Evolutionary conservation across 176 grass and related monocot genomes (phyloP).

Genomic region (Oryza meridionalis): DNA sequence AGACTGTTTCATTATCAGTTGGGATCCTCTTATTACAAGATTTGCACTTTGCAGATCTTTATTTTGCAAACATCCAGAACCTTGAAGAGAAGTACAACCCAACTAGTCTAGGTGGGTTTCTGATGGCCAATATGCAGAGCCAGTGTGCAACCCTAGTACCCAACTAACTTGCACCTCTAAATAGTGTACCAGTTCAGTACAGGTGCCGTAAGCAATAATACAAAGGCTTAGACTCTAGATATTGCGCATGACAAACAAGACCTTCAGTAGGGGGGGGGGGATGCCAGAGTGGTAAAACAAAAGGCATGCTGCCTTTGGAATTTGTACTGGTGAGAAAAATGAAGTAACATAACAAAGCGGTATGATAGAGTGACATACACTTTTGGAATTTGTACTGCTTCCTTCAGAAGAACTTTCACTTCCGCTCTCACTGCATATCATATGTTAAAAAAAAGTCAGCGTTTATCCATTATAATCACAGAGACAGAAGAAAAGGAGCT

Average conservation of each 20-base stretch:
- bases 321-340: slow-evolving; percentile 1
- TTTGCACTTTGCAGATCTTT: not conserved
- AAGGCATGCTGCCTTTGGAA: slow-evolving; percentile 21
- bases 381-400: slow-evolving; percentile 68
- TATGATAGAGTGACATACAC: slow-evolving; percentile 45
- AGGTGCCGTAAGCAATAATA: slow-evolving; percentile 21
- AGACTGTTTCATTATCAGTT: not conserved
- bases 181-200: not conserved
- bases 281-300: slow-evolving; percentile 19
- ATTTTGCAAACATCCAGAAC: slow-evolving; percentile 1
- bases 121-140: slow-evolving; percentile 5
- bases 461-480: slow-evolving; percentile 17
- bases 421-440: slow-evolving; percentile 63
- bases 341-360: slow-evolving; percentile 13
- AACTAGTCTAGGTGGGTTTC: not conserved
- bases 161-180: slow-evolving; percentile 27
- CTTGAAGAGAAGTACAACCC: not conserved
- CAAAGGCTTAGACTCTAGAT: slow-evolving; percentile 22
- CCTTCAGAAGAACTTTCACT: slow-evolving; percentile 57
- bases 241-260: slow-evolving; percentile 26
- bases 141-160: slow-evolving; percentile 18
- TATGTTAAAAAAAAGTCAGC: slow-evolving; percentile 11
- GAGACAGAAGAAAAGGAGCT: slow-evolving; percentile 26
- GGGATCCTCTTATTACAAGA: slow-evolving; percentile 15
- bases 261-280: slow-evolving; percentile 6